Conservation (phyloP, 495 filamentous ascomycete species). For the Tuber magnatum region DNA sequence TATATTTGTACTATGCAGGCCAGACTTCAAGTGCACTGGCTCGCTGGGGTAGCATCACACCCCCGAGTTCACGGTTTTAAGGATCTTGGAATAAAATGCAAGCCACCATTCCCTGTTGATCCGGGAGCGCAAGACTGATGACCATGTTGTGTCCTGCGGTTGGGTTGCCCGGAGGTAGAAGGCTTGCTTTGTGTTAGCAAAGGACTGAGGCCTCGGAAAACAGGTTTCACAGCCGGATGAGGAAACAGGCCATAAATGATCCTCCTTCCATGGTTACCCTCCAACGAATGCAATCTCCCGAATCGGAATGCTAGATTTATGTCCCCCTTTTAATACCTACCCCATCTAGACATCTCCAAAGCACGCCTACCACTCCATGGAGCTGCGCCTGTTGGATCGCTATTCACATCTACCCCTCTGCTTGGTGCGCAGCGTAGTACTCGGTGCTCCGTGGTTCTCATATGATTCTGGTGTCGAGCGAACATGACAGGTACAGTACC, state of each 20-base stretch:
- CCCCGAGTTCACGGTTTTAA: not conserved
- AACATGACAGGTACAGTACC: not conserved
- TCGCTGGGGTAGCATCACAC: no score
- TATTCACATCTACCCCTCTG: not conserved
- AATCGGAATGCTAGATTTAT: not conserved
- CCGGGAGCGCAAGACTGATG: not conserved
- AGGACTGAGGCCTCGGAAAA: not conserved
- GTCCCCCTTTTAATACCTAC: not conserved
- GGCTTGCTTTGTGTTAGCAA: not conserved
- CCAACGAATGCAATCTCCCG: not conserved
- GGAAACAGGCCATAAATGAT: not conserved
- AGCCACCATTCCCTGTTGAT: not conserved
- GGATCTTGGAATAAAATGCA: not conserved
- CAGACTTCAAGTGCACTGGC: not conserved
- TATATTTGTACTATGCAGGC: not conserved
- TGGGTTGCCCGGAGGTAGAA: not conserved
- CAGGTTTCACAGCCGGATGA: not conserved
- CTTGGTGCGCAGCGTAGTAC: not conserved
- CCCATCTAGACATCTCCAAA: not conserved
- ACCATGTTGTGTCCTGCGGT: not conserved
- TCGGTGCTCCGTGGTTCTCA: not conserved
- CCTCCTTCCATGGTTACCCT: not conserved
- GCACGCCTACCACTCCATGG: not conserved
- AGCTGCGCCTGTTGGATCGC: not conserved
- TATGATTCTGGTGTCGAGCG: not conserved